Evolutionary conservation across 2,329 filamentous ascomycete species (phyloP).

Genomic region (Septoria linicola): DNA sequence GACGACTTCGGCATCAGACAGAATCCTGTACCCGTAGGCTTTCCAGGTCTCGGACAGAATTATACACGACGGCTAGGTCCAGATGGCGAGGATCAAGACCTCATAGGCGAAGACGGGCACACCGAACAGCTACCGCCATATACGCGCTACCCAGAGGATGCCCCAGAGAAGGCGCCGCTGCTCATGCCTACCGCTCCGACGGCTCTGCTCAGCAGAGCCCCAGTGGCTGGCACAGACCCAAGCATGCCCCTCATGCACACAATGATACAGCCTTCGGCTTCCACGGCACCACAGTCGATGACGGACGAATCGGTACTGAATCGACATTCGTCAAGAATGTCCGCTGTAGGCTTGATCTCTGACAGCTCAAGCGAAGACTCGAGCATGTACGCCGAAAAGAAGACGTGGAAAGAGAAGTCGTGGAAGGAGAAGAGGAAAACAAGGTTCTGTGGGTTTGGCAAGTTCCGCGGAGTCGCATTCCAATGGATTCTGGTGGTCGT

Average conservation of each 20-base stretch:
- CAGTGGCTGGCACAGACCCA: slow-evolving; percentile 37
- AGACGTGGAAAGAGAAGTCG: slow-evolving; percentile 38
- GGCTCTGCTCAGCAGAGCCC: slow-evolving; percentile 35
- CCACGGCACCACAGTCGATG: slow-evolving; percentile 37
- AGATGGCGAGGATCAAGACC: slow-evolving; percentile 82
- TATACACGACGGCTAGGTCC: slow-evolving; percentile 74
- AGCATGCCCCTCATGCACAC: slow-evolving; percentile 38
- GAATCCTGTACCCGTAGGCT: slow-evolving; percentile 64
- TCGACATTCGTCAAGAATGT: slow-evolving; percentile 13
- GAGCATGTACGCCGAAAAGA: slow-evolving; percentile 7
- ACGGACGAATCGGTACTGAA: slow-evolving; percentile 34
- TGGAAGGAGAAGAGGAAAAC: slow-evolving; percentile 43
- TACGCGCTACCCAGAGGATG: slow-evolving; percentile 78
- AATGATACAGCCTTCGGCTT: slow-evolving; percentile 32
- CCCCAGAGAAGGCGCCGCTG: slow-evolving; percentile 53
- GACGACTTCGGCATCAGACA: slow-evolving; percentile 38
- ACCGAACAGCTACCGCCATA: slow-evolving; percentile 91
- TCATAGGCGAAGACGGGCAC: slow-evolving; percentile 85
- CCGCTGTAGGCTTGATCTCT: slow-evolving; percentile 11
- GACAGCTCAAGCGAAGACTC: slow-evolving; percentile 5
- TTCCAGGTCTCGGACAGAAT: slow-evolving; percentile 61
- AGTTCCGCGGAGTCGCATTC: slow-evolving; percentile 34
- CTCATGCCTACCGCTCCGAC: slow-evolving; percentile 36
- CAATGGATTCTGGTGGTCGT: slow-evolving; percentile 37
- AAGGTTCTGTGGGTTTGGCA: slow-evolving; percentile 27